Base-by-base conservation (phyloP, 2,329 filamentous ascomycete genomes). In the Fusarium succisae region DNA sequence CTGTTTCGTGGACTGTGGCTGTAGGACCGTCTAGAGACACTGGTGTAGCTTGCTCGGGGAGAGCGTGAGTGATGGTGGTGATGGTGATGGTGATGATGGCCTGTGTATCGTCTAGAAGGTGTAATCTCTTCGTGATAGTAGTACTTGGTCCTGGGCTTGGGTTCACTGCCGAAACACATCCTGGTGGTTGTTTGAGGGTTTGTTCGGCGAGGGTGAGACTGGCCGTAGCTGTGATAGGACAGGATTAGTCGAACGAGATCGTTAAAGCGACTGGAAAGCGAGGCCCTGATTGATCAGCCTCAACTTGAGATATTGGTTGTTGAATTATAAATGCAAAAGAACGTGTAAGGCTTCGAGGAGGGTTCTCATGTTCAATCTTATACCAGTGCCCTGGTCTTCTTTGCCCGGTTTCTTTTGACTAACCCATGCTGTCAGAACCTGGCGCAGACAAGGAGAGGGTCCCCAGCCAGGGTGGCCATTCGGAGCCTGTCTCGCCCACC, bases 61-160 rank as follows among this genome's bases (percentile, higher is more conserved):
- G 83, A 83, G 55, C 81, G 77, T 53, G 74, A 76, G 63, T 76
- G 76, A 54, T 81, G 79, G 54, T 82, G 81, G 51, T 80, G 79
- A 48, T 82, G 81, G 51, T 82, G 79, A 53, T 82, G 80, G 64
- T 82, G 80, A 39, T 82, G 78, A 70, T 82, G 80, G 48, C 81
- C 77, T 59, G 80, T 79, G 71, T 77, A 78, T 55, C 83, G 82
- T 45, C 86, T 82, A 65, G 84, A 82, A 48, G 87, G 87, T 53
- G 87, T 83, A 72, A 86, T 83, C 74, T 89, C 87, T 81, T 89
- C 86, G 78, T 85, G 85, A 79, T 89, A 88, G 82, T 89, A 89
- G 82, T 89, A 88, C 53, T 84, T 84, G 45, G 83, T 84, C 37
- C 79, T 80, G 62, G 84, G 83, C 28, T 79, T 80, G 60, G 85